Evolutionary conservation across 2,329 filamentous ascomycete species (phyloP), one percentile per base, ranked within the genome.

Genomic region (Sporothrix globosa): DNA sequence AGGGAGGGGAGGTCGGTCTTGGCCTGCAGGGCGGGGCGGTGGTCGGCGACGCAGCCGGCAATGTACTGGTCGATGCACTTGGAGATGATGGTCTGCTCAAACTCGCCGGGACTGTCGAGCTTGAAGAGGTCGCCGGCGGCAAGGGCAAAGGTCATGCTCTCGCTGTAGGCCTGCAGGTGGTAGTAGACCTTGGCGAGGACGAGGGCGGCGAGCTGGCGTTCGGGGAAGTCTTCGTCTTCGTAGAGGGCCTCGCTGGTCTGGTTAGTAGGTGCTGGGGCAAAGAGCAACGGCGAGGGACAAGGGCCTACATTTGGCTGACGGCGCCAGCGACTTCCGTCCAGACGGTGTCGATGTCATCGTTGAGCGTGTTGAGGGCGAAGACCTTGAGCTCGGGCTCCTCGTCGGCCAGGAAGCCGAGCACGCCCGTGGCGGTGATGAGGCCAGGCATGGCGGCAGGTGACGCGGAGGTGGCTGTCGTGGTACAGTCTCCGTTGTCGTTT

Each of bases 51-150:
- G 67, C 84, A 86, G 56, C 94, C 86, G 72, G 92, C 90, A 77
- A 99, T 97, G 83, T 97, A 99, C 74, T 96, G 96, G 81, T 99
- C 96, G 77, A 99, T 89, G 79, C 96, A 99, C 86, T 96, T 97
- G 72, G 95, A 95, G 80, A 98, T 94, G 82, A 99, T 98, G 70
- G 96, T 99, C 83, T 99, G 94, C 81, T 99, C 96, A 78, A 97
- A 99, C 83, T 99, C 96, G 81, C 93, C 92, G 68, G 92, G 91
- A 69, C 90, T 87, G 77, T 97, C 92, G 74, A 98, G 88, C 83
- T 96, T 92, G 85, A 99, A 97, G 66, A 97, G 89, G 79, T 97
- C 92, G 72, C 96, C 96, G 30, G 96, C 94, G 71, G 93, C 94
- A 60, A 99, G 88, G 74, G 96, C 96, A 81, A 99, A 98, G 68